Conservation (phyloP, 345 rosid genomes). For the Moricandia moricandioides region DNA sequence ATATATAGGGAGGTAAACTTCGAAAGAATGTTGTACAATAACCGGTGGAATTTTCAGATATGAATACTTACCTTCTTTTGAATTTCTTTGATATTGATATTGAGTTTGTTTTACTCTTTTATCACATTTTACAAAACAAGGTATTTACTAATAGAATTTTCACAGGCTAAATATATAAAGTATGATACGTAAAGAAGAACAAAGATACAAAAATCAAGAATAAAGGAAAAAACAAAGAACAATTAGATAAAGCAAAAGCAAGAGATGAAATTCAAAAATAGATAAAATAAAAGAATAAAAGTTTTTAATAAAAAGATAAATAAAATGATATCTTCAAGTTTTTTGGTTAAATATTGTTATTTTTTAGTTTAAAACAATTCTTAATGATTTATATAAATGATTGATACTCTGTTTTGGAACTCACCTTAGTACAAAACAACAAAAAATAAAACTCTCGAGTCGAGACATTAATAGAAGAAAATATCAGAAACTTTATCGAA, state of each 20-base stretch:
- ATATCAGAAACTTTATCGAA: not conserved
- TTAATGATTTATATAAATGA: not conserved
- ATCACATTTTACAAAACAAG: not conserved
- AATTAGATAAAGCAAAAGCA: slow-evolving; percentile 18
- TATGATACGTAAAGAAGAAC: not conserved
- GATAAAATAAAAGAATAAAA: not conserved
- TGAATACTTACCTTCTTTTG: not conserved
- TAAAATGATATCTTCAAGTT: not conserved
- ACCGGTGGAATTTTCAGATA: not conserved
- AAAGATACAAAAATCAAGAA: slow-evolving; percentile 17
- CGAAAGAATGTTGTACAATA: slow-evolving; percentile 27
- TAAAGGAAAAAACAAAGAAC: slow-evolving; percentile 18
- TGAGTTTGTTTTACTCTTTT: not conserved
- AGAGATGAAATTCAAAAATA: not conserved
- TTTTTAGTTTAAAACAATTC: not conserved
- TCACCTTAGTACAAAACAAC: not conserved
- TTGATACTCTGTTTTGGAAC: not conserved
- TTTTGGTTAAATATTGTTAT: not conserved
- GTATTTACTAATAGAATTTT: slow-evolving; percentile 4
- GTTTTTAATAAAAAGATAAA: not conserved
- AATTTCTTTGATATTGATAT: slow-evolving; percentile 9
- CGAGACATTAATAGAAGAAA: not conserved
- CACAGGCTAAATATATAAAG: slow-evolving; percentile 15
- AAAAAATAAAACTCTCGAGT: not conserved
- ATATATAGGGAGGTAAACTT: not conserved